These are phyloP conservation scores for Rhodocollybia butyracea DNA, from an alignment of 768 basidiomycete genomes.

Conservation along the genomic window DNA sequence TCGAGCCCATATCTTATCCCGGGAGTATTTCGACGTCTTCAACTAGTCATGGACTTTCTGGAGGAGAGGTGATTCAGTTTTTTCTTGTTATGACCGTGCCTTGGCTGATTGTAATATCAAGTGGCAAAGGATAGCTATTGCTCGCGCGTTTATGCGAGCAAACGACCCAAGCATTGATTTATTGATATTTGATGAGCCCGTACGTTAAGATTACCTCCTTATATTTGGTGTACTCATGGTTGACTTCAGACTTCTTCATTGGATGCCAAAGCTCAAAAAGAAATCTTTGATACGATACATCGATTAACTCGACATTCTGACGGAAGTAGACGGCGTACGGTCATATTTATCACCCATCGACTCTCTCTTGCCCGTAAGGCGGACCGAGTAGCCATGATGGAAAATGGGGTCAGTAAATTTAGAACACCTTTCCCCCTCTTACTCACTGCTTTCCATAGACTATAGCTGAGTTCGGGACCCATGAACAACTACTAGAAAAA, in stretches of 20 bases:
- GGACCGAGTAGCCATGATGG: constrained; percentile 87
- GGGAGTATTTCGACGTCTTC: constrained; percentile 32
- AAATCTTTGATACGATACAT: constrained; percentile 74
- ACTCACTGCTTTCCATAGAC: constrained; percentile 40
- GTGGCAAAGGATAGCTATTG: constrained; percentile 88
- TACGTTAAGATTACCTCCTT: constrained; percentile 30
- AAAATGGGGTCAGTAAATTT: constrained; percentile 51
- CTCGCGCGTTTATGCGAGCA: constrained; percentile 85
- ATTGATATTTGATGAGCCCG: constrained; percentile 83
- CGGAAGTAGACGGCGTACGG: constrained; percentile 58
- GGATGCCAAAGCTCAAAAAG: constrained; percentile 76
- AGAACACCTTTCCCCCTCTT: constrained; percentile 8
- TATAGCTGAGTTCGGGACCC: constrained; percentile 74
- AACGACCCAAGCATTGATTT: constrained; percentile 72
- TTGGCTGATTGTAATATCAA: constrained; percentile 23
- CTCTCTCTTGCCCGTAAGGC: constrained; percentile 78
- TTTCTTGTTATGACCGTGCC: background rate
- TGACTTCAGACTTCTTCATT: constrained; percentile 66
- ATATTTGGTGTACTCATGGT: background rate
- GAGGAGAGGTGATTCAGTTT: constrained; percentile 66
- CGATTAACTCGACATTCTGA: constrained; percentile 53
- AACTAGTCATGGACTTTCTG: constrained; percentile 68
- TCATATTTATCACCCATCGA: constrained; percentile 83
- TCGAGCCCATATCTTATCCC: constrained; percentile 49
- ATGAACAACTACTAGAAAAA: constrained; percentile 58